Percentiles rank a stretch among this genome's conserved stretches.
Conservation (phyloP, 768 basidiomycete species). For the Agrocybe chaxingu region DNA sequence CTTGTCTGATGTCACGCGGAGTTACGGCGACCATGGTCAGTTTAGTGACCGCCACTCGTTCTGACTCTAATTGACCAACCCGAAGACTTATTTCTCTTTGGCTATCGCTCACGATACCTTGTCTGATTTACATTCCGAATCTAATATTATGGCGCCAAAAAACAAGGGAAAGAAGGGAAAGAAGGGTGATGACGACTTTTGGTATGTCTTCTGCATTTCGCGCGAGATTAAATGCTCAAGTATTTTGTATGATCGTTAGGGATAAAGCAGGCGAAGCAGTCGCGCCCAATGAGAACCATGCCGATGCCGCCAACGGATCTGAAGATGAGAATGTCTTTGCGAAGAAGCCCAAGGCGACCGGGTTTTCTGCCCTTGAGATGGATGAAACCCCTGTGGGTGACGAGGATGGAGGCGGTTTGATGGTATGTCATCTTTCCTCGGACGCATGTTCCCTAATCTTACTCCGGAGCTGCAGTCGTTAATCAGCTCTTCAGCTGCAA, state of each 20-base stretch:
- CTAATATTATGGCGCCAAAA: conserved; percentile 47
- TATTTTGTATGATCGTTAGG: conserved; percentile 36
- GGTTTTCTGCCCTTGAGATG: conserved; percentile 51
- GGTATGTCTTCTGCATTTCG: conserved; percentile 40
- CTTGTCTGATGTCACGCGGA: not conserved
- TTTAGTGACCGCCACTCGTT: not conserved
- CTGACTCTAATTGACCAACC: not conserved
- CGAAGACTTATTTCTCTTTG: too few species aligned
- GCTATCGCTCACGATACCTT: not conserved
- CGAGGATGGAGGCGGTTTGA: conserved; percentile 66
- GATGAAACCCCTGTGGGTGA: conserved; percentile 39
- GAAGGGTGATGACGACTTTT: conserved; percentile 79
- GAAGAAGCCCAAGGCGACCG: conserved; percentile 24
- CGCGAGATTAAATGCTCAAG: not conserved
- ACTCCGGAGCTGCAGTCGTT: conserved; percentile 42
- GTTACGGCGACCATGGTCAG: too few species aligned
- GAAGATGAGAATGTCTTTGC: conserved; percentile 39
- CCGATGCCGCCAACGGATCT: conserved; percentile 28
- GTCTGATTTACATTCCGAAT: conserved; percentile 3
- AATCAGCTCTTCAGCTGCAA: conserved; percentile 31
- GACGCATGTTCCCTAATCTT: conserved; percentile 1
- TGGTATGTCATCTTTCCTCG: conserved; percentile 44
- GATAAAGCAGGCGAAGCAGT: conserved; percentile 62
- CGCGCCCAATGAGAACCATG: conserved; percentile 32
- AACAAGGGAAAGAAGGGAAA: conserved; percentile 88